Evolutionary conservation across 257 asterid species (phyloP).

Genomic region (Hygrophila difformis): DNA sequence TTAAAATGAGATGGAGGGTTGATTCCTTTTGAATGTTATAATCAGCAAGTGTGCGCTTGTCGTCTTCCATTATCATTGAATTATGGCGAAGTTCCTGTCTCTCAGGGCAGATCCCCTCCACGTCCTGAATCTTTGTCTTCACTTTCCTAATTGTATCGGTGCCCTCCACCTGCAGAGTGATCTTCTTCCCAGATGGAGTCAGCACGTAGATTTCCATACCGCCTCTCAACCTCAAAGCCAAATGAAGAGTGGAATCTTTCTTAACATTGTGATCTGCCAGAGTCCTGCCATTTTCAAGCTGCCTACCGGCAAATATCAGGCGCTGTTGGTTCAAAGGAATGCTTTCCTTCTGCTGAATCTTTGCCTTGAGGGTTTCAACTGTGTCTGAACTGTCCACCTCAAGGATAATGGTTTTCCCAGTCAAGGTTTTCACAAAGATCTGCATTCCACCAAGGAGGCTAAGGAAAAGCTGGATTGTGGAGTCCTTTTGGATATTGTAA

Average conservation of each 20-base stretch:
- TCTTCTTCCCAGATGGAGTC: constrained; percentile 18
- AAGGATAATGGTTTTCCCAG: constrained; percentile 15
- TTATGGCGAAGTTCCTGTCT: constrained; percentile 14
- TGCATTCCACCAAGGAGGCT: constrained; percentile 19
- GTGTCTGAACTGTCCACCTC: constrained; percentile 21
- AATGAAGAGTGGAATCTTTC: constrained; percentile 24
- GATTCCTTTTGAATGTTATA: constrained; percentile 26
- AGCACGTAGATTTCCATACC: constrained; percentile 21
- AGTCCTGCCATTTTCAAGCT: constrained; percentile 26
- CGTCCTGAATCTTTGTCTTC: constrained; percentile 21
- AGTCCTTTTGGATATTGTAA: constrained; percentile 23
- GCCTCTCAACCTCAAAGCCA: constrained; percentile 22
- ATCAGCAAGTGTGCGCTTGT: constrained; percentile 20
- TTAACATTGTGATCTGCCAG: constrained; percentile 22
- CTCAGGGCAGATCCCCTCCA: constrained; percentile 21
- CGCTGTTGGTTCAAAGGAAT: constrained; percentile 22
- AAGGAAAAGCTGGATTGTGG: constrained; percentile 21
- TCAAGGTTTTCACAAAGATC: constrained; percentile 16
- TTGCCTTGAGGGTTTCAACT: constrained; percentile 15
- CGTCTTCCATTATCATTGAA: constrained; percentile 18
- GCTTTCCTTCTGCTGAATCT: constrained; percentile 22
- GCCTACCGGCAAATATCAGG: constrained; percentile 26
- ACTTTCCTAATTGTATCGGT: constrained; percentile 19
- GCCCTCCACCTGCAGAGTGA: constrained; percentile 21
- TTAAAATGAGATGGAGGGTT: constrained; percentile 24